phyloP scores from a whole-genome alignment of 2,329 filamentous ascomycete genomes.

The Dothiorella sarmentorum region DNA sequence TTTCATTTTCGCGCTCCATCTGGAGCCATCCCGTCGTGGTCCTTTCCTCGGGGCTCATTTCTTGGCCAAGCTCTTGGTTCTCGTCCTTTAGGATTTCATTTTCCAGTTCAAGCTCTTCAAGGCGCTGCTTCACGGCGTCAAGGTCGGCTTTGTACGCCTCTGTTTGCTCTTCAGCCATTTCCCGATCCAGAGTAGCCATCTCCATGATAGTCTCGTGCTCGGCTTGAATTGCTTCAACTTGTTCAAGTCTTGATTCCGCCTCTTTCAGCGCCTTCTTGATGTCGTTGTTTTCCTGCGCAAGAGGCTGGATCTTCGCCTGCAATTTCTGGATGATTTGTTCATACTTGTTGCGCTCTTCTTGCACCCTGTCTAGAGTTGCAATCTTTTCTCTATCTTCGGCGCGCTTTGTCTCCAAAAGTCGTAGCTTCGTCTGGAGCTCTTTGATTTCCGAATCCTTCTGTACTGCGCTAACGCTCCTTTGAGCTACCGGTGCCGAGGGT shows the following conservation, averaged over 20 bases:
- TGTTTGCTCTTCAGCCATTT: slow-evolving; percentile 93
- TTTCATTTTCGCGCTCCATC: slow-evolving; percentile 85
- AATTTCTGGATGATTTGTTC: slow-evolving; percentile 86
- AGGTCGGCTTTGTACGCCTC: slow-evolving; percentile 79
- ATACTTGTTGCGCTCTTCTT: slow-evolving; percentile 73
- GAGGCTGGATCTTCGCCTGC: slow-evolving; percentile 81
- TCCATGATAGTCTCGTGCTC: slow-evolving; percentile 85
- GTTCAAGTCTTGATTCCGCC: slow-evolving; percentile 64
- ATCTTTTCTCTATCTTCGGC: slow-evolving; percentile 81
- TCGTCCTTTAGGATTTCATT: slow-evolving; percentile 84
- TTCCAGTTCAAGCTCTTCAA: slow-evolving; percentile 84
- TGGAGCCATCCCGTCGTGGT: slow-evolving; percentile 85
- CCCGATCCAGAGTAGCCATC: slow-evolving; percentile 81
- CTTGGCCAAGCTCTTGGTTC: slow-evolving; percentile 76
- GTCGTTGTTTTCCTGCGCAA: slow-evolving; percentile 74
- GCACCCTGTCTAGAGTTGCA: slow-evolving; percentile 71
- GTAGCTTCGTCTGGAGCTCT: slow-evolving; percentile 82
- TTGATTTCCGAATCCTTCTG: slow-evolving; percentile 63
- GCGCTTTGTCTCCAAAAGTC: slow-evolving; percentile 82
- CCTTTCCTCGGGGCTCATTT: slow-evolving; percentile 84
- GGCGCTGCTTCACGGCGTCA: slow-evolving; percentile 68
- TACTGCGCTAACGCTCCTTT: slow-evolving; percentile 3
- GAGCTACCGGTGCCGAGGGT: slow-evolving; percentile 3
- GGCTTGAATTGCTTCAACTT: slow-evolving; percentile 69
- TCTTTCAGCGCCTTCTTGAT: slow-evolving; percentile 76